Evolutionary conservation across 768 basidiomycete genomes (phyloP).

Genomic region (Mycena galericulata): DNA sequence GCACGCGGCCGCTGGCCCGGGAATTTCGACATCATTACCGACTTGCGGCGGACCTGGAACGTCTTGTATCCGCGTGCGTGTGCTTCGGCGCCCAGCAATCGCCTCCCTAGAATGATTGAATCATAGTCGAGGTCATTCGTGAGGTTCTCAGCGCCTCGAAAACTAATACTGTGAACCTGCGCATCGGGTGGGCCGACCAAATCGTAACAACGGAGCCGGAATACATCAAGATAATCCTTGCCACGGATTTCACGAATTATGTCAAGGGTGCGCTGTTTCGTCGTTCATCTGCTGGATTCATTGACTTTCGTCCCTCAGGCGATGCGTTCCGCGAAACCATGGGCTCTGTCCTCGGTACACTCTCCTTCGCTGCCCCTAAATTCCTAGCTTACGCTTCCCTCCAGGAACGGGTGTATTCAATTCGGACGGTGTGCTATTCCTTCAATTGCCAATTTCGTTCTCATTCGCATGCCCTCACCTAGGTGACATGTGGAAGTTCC

Average conservation of each 20-base stretch:
- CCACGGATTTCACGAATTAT: conserved; percentile 60
- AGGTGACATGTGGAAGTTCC: conserved; percentile 76
- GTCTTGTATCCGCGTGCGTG: conserved; percentile 1
- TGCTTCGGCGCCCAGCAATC: no score
- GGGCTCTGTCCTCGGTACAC: conserved; percentile 19
- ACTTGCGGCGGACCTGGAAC: conserved; percentile 6
- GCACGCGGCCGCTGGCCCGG: neutral
- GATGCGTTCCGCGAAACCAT: conserved; percentile 12
- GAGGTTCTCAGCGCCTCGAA: neutral
- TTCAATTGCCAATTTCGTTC: neutral
- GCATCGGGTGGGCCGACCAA: conserved; percentile 39
- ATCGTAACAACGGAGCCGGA: conserved; percentile 58
- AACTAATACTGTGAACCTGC: neutral
- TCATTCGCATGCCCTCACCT: neutral
- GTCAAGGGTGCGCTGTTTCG: conserved; percentile 51
- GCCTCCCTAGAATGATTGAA: neutral
- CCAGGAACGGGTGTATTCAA: conserved; percentile 72
- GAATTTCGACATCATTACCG: conserved; percentile 1
- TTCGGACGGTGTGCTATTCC: conserved; percentile 56
- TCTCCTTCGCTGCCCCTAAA: no score
- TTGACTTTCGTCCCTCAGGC: neutral
- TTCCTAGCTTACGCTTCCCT: conserved; percentile 30
- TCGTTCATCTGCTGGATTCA: neutral
- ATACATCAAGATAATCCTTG: conserved; percentile 60
- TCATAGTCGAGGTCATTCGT: neutral